phyloP scores from a whole-genome alignment of 2,329 filamentous ascomycete genomes.

The Aspergillus pseudoterreus region DNA sequence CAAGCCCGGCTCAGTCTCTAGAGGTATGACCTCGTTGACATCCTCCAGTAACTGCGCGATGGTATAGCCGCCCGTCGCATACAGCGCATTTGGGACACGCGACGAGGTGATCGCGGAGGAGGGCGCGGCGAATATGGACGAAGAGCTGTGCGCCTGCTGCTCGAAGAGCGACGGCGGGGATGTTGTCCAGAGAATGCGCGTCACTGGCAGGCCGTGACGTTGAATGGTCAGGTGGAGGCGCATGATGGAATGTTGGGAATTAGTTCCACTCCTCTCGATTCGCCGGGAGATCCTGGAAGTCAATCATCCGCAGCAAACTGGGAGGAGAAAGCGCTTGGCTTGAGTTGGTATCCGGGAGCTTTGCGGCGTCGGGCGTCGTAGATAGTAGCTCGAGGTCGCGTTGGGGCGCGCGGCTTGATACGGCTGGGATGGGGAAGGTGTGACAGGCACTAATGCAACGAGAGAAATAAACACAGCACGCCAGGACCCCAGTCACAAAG shows the following conservation, averaged over 20 bases:
- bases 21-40: conserved; percentile 74
- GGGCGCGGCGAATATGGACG: conserved; percentile 19
- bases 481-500: neutral
- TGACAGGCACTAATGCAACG: neutral
- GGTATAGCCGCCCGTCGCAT: conserved; percentile 56
- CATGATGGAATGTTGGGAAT: conserved; percentile 42
- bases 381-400: neutral
- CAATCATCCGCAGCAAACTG: neutral
- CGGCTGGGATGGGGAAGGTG: neutral
- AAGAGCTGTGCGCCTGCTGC: conserved; percentile 20
- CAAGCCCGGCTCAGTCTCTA: conserved; percentile 59
- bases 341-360: no score
- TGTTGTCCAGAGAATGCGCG: conserved; percentile 69
- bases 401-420: neutral
- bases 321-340: no score
- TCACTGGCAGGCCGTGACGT: conserved; percentile 69
- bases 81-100: conserved; percentile 32
- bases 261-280: neutral
- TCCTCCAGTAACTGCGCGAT: conserved; percentile 73
- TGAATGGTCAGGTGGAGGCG: conserved; percentile 71
- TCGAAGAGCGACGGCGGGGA: conserved; percentile 40
- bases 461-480: neutral
- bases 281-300: neutral
- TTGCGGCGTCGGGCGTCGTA: no score
- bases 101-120: conserved; percentile 34